A percentile compares a stretch with the other conserved stretches of the same genome.
Conservation (phyloP, 805 yeast species). For the Pichia insulana region DNA sequence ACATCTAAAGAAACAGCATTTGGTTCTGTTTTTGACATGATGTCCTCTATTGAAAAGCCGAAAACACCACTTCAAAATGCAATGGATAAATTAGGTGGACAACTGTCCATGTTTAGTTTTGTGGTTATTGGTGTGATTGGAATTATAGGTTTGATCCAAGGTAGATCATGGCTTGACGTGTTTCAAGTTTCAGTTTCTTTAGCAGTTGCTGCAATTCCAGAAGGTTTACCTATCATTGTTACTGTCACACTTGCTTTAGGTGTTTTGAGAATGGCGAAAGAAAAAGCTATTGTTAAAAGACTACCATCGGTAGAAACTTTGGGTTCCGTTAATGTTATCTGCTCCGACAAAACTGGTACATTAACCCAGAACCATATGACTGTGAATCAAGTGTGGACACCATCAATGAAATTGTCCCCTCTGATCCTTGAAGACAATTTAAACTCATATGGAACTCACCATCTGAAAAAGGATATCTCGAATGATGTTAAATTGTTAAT, state of each 20-base stretch:
- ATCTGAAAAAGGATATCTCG: constrained; percentile 39
- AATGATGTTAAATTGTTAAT: constrained; percentile 47
- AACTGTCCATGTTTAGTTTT: constrained; percentile 77
- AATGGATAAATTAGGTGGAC: constrained; percentile 93
- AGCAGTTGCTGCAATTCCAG: constrained; percentile 99
- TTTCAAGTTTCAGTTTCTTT: constrained; percentile 93
- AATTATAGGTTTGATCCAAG: constrained; percentile 81
- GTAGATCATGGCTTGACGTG: constrained; percentile 95
- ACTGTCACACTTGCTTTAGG: constrained; percentile 96
- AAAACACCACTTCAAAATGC: constrained; percentile 93
- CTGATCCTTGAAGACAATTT: constrained; percentile 14
- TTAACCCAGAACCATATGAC: constrained; percentile 89
- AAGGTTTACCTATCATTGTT: constrained; percentile 95
- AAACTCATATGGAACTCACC: constrained; percentile 32
- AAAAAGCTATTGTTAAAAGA: constrained; percentile 89
- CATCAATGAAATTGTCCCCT: constrained; percentile 38
- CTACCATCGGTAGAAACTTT: constrained; percentile 92
- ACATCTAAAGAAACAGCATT: constrained; percentile 87
- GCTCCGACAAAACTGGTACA: constrained; percentile 89
- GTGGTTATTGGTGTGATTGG: constrained; percentile 87
- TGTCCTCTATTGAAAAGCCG: constrained; percentile 92
- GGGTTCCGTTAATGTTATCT: constrained; percentile 89
- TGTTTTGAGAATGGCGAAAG: constrained; percentile 90
- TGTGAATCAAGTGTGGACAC: constrained; percentile 73
- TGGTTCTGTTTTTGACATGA: constrained; percentile 92